These are phyloP conservation scores for Chimonanthus salicifolius DNA, from an alignment of 164 flowering plant genomes.

Conservation along the genomic window DNA sequence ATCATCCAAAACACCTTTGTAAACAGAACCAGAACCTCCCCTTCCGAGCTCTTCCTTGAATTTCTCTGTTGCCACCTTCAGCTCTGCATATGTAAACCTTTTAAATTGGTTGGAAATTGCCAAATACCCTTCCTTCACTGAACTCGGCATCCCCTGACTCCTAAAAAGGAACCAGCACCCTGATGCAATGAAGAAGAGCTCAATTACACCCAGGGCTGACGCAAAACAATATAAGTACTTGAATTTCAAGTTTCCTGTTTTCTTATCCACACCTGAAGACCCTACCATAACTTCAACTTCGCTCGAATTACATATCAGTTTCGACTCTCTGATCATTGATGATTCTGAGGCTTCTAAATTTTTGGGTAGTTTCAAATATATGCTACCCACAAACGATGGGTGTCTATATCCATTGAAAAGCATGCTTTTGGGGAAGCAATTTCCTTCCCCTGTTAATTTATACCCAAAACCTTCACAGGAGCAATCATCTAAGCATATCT, in stretches of 20 bases:
- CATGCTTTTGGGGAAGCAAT: slow-evolving; percentile 9
- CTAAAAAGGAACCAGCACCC: slow-evolving; percentile 18
- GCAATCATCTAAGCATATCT: slow-evolving; percentile 12
- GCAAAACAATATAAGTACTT: slow-evolving; percentile 1
- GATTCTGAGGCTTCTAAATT: neutral
- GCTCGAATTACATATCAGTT: slow-evolving; percentile 1
- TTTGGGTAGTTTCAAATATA: slow-evolving; percentile 19
- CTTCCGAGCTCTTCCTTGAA: slow-evolving; percentile 21
- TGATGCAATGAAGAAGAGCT: slow-evolving; percentile 4
- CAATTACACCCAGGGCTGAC: slow-evolving; percentile 1
- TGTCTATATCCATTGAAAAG: slow-evolving; percentile 11
- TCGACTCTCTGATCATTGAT: neutral
- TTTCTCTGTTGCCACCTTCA: slow-evolving; percentile 17
- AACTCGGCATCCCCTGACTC: neutral
- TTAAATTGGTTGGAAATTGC: slow-evolving; percentile 13
- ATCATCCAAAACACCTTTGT: slow-evolving; percentile 18
- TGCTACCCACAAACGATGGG: slow-evolving; percentile 4
- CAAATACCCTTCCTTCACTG: slow-evolving; percentile 12
- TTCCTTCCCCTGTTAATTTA: slow-evolving; percentile 7
- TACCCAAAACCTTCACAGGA: slow-evolving; percentile 14
- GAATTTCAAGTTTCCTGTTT: neutral
- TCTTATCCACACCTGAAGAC: neutral
- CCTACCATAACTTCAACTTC: neutral
- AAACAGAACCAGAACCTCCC: slow-evolving; percentile 20
- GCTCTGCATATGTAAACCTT: slow-evolving; percentile 19